A percentile compares a stretch with the other conserved stretches of the same genome.
phyloP scores from a whole-genome alignment of 2,329 filamentous ascomycete genomes.

The Hypomyces rosellus region DNA sequence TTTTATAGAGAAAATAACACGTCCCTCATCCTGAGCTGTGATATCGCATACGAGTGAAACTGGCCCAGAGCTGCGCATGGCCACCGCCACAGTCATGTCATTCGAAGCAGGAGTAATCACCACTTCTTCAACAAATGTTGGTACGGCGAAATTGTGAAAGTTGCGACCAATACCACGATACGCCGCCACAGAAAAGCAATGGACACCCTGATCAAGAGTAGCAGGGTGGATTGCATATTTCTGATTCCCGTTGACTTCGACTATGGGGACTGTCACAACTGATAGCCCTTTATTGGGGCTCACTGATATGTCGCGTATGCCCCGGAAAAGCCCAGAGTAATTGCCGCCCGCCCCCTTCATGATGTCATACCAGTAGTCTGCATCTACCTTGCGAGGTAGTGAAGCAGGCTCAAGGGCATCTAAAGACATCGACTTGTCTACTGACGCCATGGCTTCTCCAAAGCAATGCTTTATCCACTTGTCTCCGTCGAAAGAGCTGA shows the following conservation, averaged over 20 bases:
- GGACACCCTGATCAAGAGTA: slow-evolving; percentile 29
- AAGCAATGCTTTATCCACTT: slow-evolving; percentile 24
- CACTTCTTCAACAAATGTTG: slow-evolving; percentile 6
- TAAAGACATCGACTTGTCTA: slow-evolving; percentile 5
- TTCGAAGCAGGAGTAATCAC: not conserved
- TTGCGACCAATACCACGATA: slow-evolving; percentile 17
- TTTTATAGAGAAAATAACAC: slow-evolving; percentile 1
- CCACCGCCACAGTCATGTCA: not conserved
- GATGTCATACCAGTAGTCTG: slow-evolving; percentile 1
- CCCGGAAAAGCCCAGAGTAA: slow-evolving; percentile 6
- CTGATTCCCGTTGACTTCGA: not conserved
- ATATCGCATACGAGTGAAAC: slow-evolving; percentile 7
- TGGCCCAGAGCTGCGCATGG: not conserved
- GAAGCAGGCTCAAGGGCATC: too few species aligned
- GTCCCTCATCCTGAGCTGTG: not conserved
- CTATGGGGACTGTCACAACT: too few species aligned
- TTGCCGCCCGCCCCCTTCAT: slow-evolving; percentile 6
- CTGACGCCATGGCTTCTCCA: slow-evolving; percentile 13
- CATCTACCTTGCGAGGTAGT: not conserved
- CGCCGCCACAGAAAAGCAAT: slow-evolving; percentile 22
- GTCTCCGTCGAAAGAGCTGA: slow-evolving; percentile 22
- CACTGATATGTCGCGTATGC: not conserved
- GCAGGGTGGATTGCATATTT: slow-evolving; percentile 31
- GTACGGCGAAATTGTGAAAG: slow-evolving; percentile 12
- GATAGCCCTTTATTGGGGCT: not conserved